phyloP scores from a whole-genome alignment of 2,329 filamentous ascomycete genomes.

The Xylariaceae sp. region DNA sequence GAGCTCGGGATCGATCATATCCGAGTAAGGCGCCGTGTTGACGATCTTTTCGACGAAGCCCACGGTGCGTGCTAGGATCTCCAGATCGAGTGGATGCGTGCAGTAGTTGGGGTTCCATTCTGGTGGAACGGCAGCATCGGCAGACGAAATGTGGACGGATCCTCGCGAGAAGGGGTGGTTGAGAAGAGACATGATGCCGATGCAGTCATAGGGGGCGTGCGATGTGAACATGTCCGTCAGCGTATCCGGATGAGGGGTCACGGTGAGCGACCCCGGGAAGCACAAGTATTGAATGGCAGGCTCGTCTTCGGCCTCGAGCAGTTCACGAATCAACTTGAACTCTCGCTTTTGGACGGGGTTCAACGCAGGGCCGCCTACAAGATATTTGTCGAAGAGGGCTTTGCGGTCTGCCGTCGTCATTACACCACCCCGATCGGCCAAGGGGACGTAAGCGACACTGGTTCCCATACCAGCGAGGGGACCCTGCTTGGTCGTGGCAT shows the following conservation, averaged over 20 bases:
- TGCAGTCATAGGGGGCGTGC: constrained; percentile 45
- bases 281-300: constrained; percentile 35
- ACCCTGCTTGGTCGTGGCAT: constrained; percentile 34
- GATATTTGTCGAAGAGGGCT: constrained; percentile 25
- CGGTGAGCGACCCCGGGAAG: constrained; percentile 32
- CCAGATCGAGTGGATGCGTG: constrained; percentile 54
- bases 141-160: constrained; percentile 52
- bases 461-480: constrained; percentile 41
- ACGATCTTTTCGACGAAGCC: constrained; percentile 38
- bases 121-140: constrained; percentile 40
- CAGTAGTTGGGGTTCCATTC: constrained; percentile 57
- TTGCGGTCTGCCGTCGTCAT: constrained; percentile 24
- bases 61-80: constrained; percentile 44
- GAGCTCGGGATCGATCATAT: constrained; percentile 40
- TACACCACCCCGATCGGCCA: constrained; percentile 30
- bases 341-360: constrained; percentile 15
- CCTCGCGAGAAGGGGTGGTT: constrained; percentile 62
- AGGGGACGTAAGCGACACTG: constrained; percentile 35
- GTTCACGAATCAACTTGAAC: constrained; percentile 26
- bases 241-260: constrained; percentile 27
- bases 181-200: constrained; percentile 55
- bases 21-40: constrained; percentile 39
- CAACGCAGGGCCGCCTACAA: constrained; percentile 13
- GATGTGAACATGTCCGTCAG: constrained; percentile 26
- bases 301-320: constrained; percentile 30